Evolutionary conservation across 192 early-diverging fungal genomes (phyloP), one percentile per base, ranked within the genome.

Genomic region (Tieghemiomyces parasiticus): DNA sequence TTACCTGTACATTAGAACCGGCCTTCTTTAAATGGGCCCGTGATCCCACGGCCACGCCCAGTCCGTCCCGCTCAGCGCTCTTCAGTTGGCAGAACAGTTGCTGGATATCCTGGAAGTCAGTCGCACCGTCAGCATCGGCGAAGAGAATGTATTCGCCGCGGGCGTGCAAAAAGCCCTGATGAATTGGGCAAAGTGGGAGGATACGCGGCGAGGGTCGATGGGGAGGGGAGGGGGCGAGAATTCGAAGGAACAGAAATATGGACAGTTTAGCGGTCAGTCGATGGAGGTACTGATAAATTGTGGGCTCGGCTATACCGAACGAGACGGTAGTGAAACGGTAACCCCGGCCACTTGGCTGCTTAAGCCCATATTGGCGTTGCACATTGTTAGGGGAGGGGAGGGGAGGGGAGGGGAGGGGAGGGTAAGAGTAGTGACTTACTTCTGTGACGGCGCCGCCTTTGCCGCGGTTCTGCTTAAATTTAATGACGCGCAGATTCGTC

Each of bases 41-140:
- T 34, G 92, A 95, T 31, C 92, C 95, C 34, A 98, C 79, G 20
- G 85, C 89, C 28, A 94, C 71, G 8, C 72, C 85, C 13, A 70
- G 66, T 2, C 81, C 84, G 42, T 79, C 61, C 13, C 65, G 50
- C 8, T 61, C 52, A n/a, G 63, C 56, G 25, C 61, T 60, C 13
- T 72, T 56, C 20, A 86, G 58, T 14, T 59, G 63, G 10, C 16
- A 51, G 52, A 81, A 62, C 63, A 98, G 64, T 35, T 67, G 53
- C 28, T 80, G 82, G 55, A 94, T 63, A 69, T 98, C 95, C 29
- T 85, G 83, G 69, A 98, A 98, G 42, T 72, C 76, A 0, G 92
- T 93, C 1, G 95, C 92, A 10, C 92, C 95, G 72, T 98, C 95
- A 0, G 95, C 95, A 68, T 98, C 95, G 19, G 86, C 92, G 77